Evolutionary conservation across 140 eudicot species (phyloP), one percentile per base, ranked within the genome.

Genomic region (Oenanthe javanica): DNA sequence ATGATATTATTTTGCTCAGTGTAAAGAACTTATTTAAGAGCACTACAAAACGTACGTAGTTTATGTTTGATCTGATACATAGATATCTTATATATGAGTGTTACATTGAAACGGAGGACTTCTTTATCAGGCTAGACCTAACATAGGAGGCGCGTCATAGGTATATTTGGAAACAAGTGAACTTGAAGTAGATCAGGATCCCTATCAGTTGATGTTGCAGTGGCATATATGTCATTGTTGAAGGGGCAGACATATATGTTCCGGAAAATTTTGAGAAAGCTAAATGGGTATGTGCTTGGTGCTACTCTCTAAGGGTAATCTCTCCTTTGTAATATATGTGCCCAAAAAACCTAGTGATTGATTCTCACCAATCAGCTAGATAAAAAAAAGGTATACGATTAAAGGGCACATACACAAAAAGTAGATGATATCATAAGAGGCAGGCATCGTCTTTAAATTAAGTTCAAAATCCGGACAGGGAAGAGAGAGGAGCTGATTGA

Each of bases 341-440:
- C 74, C 74, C 74, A 67, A 67, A 67, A 67, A 67, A 67, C 74
- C 46, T 67, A 67, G 74, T 67, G 46, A 67, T 67, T 67, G 74
- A 67, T 67, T 36, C n/a, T 31, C 74, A 67, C 46, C 74, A 36
- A 67, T 67, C 46, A 67, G 46, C 74, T 36, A 67, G 46, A 36
- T 67, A 67, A 67, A 67, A 67, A n/a, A 63, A 67, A 67, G 74
- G 46, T 10, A 31, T 67, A 36, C 11, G 46, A 31, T 19, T n/a
- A 63, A 63, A 13, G 74, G 74, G 46, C 46, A 67, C 46, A 14
- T 13, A 67, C 31, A 67, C 2, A 10, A 36, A 12, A 36, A 67
- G 46, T 31, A 14, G 46, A 67, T 13, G 74, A 67, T 67, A 67
- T 67, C 45, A 67, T 46, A 67, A 27, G 74, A 27, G 45, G 9